phyloP scores from a whole-genome alignment of 257 asterid species.

The Anisodus acutangulus region DNA sequence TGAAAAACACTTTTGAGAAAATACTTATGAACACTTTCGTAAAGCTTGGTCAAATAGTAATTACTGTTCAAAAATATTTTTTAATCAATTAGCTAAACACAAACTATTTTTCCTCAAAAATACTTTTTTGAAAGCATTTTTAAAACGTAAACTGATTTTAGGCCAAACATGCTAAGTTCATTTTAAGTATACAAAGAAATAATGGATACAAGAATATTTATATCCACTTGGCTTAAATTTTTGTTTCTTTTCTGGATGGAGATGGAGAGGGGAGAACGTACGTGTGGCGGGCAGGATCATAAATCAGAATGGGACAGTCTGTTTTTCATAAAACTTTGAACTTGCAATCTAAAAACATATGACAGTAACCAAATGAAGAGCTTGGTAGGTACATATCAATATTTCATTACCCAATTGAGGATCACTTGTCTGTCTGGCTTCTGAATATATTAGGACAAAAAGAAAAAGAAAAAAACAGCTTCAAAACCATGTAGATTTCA shows the following conservation, averaged over 20 bases:
- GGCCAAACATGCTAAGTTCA: too few species aligned
- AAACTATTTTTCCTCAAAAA: too few species aligned
- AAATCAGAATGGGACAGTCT: constrained; percentile 26
- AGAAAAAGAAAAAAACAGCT: neutral
- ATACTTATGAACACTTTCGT: too few species aligned
- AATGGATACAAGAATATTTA: neutral
- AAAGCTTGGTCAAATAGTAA: too few species aligned
- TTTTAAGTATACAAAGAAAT: too few species aligned
- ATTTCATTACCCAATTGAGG: neutral
- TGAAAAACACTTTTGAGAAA: too few species aligned
- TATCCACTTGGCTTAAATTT: constrained; percentile 10
- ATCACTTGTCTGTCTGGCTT: neutral
- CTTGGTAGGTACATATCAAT: constrained; percentile 10
- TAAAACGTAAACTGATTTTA: too few species aligned
- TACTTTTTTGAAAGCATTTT: too few species aligned
- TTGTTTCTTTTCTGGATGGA: neutral
- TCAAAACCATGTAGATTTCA: constrained; percentile 12
- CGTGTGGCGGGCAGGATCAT: neutral
- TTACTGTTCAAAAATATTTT: too few species aligned
- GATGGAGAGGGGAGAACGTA: too few species aligned
- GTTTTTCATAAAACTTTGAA: neutral
- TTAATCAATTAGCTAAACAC: too few species aligned
- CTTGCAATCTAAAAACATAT: neutral
- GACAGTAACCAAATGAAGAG: neutral
- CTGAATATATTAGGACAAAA: neutral